Evolutionary conservation across 73 alveolate genomes (phyloP).

Genomic region (Tetrahymena thermophila): DNA sequence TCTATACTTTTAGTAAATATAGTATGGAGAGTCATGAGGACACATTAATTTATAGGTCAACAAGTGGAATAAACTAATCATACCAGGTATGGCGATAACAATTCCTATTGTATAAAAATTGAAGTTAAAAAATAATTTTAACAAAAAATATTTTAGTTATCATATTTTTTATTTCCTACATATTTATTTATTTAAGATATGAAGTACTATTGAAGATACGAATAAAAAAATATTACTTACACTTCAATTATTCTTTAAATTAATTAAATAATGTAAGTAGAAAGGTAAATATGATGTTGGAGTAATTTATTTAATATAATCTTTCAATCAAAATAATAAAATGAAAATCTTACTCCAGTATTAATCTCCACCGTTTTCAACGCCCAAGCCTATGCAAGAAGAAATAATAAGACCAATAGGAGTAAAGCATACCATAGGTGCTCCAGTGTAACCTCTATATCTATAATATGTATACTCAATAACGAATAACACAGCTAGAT

Average conservation of each 20-base stretch:
- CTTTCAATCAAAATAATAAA: background rate
- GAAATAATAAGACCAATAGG: background rate
- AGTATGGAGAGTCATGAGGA: background rate
- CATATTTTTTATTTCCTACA: background rate
- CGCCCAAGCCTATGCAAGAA: background rate
- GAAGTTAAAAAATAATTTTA: background rate
- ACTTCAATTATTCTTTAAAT: background rate
- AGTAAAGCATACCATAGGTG: conserved; percentile 1
- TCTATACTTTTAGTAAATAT: background rate
- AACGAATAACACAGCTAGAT: background rate
- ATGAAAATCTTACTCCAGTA: background rate
- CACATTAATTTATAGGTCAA: background rate
- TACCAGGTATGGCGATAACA: background rate
- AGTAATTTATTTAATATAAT: too few relatives aligned
- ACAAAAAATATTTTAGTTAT: too few relatives aligned
- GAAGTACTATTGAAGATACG: too few relatives aligned
- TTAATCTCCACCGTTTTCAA: background rate
- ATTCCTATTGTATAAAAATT: background rate
- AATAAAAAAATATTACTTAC: background rate
- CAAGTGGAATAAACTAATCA: background rate
- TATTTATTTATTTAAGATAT: too few relatives aligned
- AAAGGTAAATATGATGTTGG: background rate
- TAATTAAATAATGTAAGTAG: background rate
- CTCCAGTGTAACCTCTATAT: background rate
- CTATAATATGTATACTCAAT: background rate